These are phyloP conservation scores for Tieghemostelium lacteum DNA, from an alignment of 78 protist species.

Conservation along the genomic window DNA sequence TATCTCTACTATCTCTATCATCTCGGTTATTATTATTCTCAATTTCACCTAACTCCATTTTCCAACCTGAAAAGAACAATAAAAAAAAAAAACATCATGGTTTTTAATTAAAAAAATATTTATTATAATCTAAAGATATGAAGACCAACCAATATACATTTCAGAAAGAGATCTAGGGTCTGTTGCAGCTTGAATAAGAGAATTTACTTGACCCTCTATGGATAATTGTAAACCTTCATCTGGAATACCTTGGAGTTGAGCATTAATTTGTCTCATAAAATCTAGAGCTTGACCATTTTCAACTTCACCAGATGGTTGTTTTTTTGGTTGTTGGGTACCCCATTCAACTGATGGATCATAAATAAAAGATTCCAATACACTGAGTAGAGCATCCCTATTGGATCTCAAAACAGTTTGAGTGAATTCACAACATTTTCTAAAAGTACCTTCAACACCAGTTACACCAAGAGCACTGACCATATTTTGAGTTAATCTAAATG, in stretches of 20 bases:
- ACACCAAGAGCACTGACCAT: conserved; percentile 94
- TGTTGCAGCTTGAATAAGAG: conserved; percentile 63
- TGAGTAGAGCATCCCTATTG: conserved; percentile 87
- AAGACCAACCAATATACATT: conserved; percentile 72
- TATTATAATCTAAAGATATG: conserved; percentile 34
- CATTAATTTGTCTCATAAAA: conserved; percentile 18
- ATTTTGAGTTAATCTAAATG: conserved; percentile 96
- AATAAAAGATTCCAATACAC: conserved; percentile 92
- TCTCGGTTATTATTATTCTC: not conserved
- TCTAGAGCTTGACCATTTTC: conserved; percentile 35
- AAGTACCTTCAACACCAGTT: conserved; percentile 87
- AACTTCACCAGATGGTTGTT: not conserved
- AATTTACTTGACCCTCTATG: conserved; percentile 60
- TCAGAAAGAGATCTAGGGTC: conserved; percentile 24
- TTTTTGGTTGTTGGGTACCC: not conserved
- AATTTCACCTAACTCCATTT: not conserved
- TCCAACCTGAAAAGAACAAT: no score
- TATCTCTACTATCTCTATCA: not conserved
- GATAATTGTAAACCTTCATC: conserved; percentile 52
- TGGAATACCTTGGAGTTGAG: conserved; percentile 41
- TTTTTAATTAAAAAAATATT: no score
- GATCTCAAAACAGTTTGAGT: conserved; percentile 83
- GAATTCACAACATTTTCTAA: conserved; percentile 82
- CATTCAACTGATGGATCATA: conserved; percentile 96
- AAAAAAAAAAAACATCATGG: no score